A percentile compares a stretch with the other conserved stretches of the same genome.
phyloP scores from a whole-genome alignment of 1,284 basidiomycete genomes.

The Sphaerobolus stellatus region DNA sequence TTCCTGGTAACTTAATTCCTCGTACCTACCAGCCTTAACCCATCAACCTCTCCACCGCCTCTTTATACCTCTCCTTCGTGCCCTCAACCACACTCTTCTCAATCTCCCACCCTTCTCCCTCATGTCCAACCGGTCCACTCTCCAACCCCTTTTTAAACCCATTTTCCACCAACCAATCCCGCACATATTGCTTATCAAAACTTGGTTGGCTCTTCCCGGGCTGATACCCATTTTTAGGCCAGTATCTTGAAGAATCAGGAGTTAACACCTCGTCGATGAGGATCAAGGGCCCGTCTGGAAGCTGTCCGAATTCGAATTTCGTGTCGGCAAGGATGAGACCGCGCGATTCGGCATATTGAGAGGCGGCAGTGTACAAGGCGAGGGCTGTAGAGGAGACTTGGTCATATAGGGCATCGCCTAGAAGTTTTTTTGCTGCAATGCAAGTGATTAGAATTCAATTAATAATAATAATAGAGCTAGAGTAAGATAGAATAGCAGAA shows the following conservation, averaged over 20 bases:
- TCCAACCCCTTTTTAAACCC: conserved; percentile 83
- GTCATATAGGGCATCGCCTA: conserved; percentile 67
- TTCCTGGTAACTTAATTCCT: background rate
- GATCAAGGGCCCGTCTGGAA: conserved; percentile 58
- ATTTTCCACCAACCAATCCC: conserved; percentile 80
- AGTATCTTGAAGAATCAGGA: conserved; percentile 96
- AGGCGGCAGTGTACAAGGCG: conserved; percentile 74
- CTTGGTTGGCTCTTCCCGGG: conserved; percentile 81
- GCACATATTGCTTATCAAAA: conserved; percentile 96
- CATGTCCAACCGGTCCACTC: conserved; percentile 64
- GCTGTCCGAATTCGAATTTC: conserved; percentile 74
- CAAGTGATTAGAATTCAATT: too few species aligned
- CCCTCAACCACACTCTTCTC: conserved; percentile 74
- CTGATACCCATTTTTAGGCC: conserved; percentile 77
- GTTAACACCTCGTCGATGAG: conserved; percentile 96
- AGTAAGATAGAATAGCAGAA: too few species aligned
- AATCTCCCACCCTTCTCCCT: conserved; percentile 72
- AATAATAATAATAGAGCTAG: too few species aligned
- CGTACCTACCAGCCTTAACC: conserved; percentile 14
- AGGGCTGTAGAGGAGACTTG: conserved; percentile 62
- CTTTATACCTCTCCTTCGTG: conserved; percentile 76
- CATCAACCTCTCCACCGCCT: conserved; percentile 72
- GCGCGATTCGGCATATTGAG: conserved; percentile 71
- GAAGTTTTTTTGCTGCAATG: conserved; percentile 58
- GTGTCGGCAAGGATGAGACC: conserved; percentile 97